Base-by-base conservation (phyloP, 345 rosid species). In the Bretschneidera sinensis region DNA sequence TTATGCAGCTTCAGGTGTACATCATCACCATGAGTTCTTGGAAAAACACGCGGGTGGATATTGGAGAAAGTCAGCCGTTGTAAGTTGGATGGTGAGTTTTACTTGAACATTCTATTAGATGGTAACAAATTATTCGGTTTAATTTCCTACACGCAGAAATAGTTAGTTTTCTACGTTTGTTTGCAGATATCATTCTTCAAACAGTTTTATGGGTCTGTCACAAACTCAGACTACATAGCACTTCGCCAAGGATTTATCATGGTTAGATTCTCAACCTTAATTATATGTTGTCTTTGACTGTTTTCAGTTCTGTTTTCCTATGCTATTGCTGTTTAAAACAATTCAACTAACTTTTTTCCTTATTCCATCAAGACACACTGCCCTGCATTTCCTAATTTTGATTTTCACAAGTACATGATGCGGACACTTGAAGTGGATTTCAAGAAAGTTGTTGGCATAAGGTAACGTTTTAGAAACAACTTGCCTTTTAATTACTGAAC, bases 161-260 rank as follows among this genome's bases (percentile, higher is more conserved):
- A n/a, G n/a, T 48, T 17, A 49, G 43, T 16, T 43, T 4, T 31
- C 28, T 49, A 48, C 50, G 61, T 49, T 59, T 62, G 24, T 67
- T 39, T 52, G 70, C 81, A 92, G 92, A 80, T 85, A 58, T 77
- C 97, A 22, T 92, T 92, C 80, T 77, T 79, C 89, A 89, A 81
- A 59, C 98, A 92, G 78, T 89, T 92, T 65, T 77, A 84, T 59
- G 79, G 78, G 51, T 87, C 91, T n/a, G 81, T 92, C 23, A 85
- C 88, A 56, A 80, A 82, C 64, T 82, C 97, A 22, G 97, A 92
- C 58, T 89, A 87, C 75, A 48, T 85, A 48, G 71, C 82, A 21
- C 75, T 92, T 55, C 81, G 98, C 55, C 67, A 83, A 5, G 95
- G 95, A 71, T 92, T 92, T 67, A 78, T 87, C 65, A 69, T 10